Evolutionary conservation across 192 early-diverging fungal genomes (phyloP).

Genomic region (Obelidium mucronatum): DNA sequence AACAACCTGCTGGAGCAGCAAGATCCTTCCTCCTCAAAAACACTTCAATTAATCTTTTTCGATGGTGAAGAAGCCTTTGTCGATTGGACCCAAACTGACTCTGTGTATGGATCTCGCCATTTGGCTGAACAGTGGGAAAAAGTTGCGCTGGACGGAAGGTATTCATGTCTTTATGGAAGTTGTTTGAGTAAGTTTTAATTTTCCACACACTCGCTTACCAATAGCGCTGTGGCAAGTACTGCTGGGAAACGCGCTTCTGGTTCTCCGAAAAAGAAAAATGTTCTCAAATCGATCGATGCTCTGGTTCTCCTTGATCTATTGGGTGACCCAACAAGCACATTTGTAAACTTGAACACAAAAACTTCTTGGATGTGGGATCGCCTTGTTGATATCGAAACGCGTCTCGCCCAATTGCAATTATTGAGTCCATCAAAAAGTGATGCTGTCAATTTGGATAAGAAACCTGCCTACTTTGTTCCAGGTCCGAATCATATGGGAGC

Average conservation of each 20-base stretch:
- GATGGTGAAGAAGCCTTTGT: constrained; percentile 95
- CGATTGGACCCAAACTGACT: constrained; percentile 80
- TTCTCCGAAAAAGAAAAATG: neutral
- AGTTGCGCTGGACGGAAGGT: constrained; percentile 37
- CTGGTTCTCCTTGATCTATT: constrained; percentile 91
- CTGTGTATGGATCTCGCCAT: constrained; percentile 89
- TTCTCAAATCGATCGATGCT: constrained; percentile 79
- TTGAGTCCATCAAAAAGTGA: constrained; percentile 30
- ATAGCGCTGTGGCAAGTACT: too few species aligned
- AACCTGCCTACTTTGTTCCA: constrained; percentile 43
- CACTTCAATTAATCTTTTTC: constrained; percentile 94
- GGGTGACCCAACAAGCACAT: constrained; percentile 60
- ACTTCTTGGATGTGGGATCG: constrained; percentile 76
- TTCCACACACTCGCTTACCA: too few species aligned
- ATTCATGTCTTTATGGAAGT: neutral
- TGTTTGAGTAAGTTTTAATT: too few species aligned
- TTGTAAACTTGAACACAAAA: constrained; percentile 67
- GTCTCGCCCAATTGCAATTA: constrained; percentile 52
- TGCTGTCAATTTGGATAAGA: neutral
- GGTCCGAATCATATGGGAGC: constrained; percentile 33
- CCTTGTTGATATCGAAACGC: constrained; percentile 71
- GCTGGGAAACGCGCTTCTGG: too few species aligned
- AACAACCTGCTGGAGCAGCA: constrained; percentile 63
- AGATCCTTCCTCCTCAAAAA: constrained; percentile 44
- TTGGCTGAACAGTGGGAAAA: constrained; percentile 82